Conservation (phyloP, 2,329 filamentous ascomycete species). For the Fusarium drepaniforme region DNA sequence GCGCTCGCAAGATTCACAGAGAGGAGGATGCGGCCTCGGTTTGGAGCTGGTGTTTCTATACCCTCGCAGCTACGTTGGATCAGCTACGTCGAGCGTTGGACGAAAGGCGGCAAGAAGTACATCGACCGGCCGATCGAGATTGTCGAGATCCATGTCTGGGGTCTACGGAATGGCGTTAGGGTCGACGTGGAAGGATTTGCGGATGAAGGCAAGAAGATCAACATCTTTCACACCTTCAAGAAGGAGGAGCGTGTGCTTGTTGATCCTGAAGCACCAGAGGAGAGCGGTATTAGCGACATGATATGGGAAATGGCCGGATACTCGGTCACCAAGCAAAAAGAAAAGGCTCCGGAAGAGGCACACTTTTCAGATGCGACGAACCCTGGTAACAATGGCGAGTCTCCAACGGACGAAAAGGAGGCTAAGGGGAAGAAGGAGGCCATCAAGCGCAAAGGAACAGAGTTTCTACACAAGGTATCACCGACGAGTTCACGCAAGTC, state of each 20-base stretch:
- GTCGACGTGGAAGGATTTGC: constrained; percentile 86
- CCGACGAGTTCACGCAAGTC: constrained; percentile 31
- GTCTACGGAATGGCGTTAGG: constrained; percentile 87
- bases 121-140: constrained; percentile 87
- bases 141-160: constrained; percentile 91
- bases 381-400: constrained; percentile 4
- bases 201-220: constrained; percentile 90
- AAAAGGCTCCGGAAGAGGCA: constrained; percentile 54
- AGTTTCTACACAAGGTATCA: constrained; percentile 50
- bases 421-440: constrained; percentile 31
- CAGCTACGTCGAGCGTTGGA: constrained; percentile 90
- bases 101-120: constrained; percentile 80
- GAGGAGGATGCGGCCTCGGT: constrained; percentile 87
- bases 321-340: constrained; percentile 41
- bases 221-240: constrained; percentile 84
- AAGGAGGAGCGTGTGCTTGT: constrained; percentile 79
- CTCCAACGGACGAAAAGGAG: constrained; percentile 16
- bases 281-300: constrained; percentile 62
- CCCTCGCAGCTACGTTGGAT: constrained; percentile 92
- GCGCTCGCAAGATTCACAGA: constrained; percentile 76
- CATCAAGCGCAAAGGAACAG: constrained; percentile 47
- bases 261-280: constrained; percentile 65
- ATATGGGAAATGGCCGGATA: constrained; percentile 66
- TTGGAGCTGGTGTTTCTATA: constrained; percentile 91
- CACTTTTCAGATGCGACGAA: constrained; percentile 49